Percentiles rank a stretch among this genome's conserved stretches.
Conservation (phyloP, 1,284 basidiomycete genomes). For the Marasmius sp. region DNA sequence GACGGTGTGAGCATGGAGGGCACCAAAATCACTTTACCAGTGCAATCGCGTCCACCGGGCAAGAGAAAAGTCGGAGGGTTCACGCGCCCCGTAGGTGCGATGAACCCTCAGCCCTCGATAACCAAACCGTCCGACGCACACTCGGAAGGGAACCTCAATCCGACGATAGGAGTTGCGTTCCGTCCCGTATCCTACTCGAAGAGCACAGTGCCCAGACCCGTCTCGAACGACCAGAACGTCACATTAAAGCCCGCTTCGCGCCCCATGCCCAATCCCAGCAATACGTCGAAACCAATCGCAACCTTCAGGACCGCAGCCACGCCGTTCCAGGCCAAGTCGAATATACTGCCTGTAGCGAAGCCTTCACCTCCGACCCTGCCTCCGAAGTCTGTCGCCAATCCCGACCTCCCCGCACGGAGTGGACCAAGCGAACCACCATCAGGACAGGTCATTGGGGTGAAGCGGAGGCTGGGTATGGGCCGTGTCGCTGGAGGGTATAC, state of each 20-base stretch:
- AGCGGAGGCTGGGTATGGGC: slow-evolving; percentile 63
- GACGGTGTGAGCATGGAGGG: neutral
- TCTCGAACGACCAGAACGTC: neutral
- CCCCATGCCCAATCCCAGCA: neutral
- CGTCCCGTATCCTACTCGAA: neutral
- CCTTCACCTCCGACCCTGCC: neutral
- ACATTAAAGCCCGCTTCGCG: neutral
- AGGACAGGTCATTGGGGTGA: slow-evolving; percentile 30
- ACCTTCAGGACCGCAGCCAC: neutral
- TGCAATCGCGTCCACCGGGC: neutral
- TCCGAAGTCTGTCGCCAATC: neutral
- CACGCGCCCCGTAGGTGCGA: neutral
- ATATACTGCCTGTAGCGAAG: neutral
- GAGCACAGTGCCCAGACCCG: neutral
- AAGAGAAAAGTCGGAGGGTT: neutral
- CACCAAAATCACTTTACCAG: neutral
- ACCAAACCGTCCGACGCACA: neutral
- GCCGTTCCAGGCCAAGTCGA: neutral
- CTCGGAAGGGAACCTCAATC: neutral
- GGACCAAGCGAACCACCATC: neutral
- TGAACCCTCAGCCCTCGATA: neutral
- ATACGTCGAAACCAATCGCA: neutral
- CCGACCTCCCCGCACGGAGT: neutral
- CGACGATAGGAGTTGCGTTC: neutral
- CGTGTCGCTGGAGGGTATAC: slow-evolving; percentile 47